Evolutionary conservation across 306 rosid species (phyloP).

Genomic region (Abrus precatorius): DNA sequence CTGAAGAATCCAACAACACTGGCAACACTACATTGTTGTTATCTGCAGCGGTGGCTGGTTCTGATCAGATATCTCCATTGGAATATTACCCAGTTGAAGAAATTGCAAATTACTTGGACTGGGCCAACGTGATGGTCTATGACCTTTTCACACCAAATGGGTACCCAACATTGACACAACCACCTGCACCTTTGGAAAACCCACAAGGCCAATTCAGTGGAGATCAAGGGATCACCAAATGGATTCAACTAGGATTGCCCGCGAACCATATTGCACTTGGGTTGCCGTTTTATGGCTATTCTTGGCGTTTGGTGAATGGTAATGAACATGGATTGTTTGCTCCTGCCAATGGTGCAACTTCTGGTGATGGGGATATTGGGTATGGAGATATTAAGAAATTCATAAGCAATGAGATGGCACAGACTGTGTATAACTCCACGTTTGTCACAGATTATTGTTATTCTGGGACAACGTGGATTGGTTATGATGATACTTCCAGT

Average conservation of each 20-base stretch:
- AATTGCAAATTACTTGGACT: slow-evolving; percentile 43
- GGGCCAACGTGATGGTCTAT: slow-evolving; percentile 55
- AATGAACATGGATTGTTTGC: slow-evolving; percentile 48
- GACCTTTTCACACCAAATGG: slow-evolving; percentile 49
- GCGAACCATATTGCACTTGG: slow-evolving; percentile 48
- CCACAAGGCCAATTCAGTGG: slow-evolving; percentile 39
- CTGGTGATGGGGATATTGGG: slow-evolving; percentile 29
- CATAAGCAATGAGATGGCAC: slow-evolving; percentile 23
- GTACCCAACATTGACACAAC: slow-evolving; percentile 19
- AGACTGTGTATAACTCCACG: slow-evolving; percentile 42
- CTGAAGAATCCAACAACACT: slow-evolving; percentile 41
- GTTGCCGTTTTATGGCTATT: slow-evolving; percentile 58
- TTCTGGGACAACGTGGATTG: slow-evolving; percentile 54
- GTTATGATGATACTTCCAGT: slow-evolving; percentile 60
- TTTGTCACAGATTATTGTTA: slow-evolving; percentile 56
- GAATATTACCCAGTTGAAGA: slow-evolving; percentile 33
- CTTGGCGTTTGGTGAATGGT: slow-evolving; percentile 47
- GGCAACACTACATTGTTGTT: slow-evolving; percentile 32
- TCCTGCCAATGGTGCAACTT: slow-evolving; percentile 21
- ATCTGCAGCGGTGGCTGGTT: slow-evolving; percentile 51
- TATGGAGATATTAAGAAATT: slow-evolving; percentile 30
- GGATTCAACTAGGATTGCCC: slow-evolving; percentile 46
- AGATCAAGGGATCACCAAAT: slow-evolving; percentile 46
- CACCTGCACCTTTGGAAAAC: slow-evolving; percentile 45
- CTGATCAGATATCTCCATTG: slow-evolving; percentile 39